Evolutionary conservation across 1,284 basidiomycete species (phyloP), one percentile per base, ranked within the genome.

Genomic region (Trichosporon sp.): DNA sequence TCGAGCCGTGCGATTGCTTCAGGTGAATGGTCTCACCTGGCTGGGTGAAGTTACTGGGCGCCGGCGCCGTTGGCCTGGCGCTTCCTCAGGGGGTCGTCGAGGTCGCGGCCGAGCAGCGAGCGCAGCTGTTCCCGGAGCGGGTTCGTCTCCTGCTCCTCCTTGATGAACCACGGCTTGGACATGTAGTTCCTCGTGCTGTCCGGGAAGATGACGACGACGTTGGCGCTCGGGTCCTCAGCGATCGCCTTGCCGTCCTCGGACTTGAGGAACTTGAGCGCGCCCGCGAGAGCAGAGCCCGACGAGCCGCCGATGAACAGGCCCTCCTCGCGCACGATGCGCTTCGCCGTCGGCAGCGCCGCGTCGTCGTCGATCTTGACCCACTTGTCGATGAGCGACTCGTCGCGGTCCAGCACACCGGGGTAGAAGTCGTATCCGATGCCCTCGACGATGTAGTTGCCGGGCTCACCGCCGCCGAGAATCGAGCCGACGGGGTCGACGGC

Each of bases 161-260:
- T 74, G 18, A 83, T 71, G 76, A 83, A 82, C 81, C 81, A 83
- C 12, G 76, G 73, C 72, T 96, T 97, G 84, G 91, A 92, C 88
- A 98, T 96, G 83, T 98, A 98, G 82, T 98, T 98, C 71, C 95
- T 88, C 68, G 98, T 89, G 2, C 93, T 92, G 79, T 99, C 96
- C 29, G 96, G 89, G 53, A 97, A 84, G 47, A 99, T 78, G 3
- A 98, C 86, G 0, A 99, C 92, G 5, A 97, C 93, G 78, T 98
- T 99, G 79, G 87, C 87, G 8, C 90, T 91, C 65, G 87, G 85
- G 15, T 90, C 89, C 69, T 88, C 83, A 0, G 91, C 92, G 53
- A 93, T 84, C 4, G 70, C 64, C 77, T 85, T 85, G 0, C 94
- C 96, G 66, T 87, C 86, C 9, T 88, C 87, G 18, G 81, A 81